These are phyloP conservation scores for Trichoderma reesei DNA, from an alignment of 495 filamentous ascomycete species.

Conservation along the genomic window DNA sequence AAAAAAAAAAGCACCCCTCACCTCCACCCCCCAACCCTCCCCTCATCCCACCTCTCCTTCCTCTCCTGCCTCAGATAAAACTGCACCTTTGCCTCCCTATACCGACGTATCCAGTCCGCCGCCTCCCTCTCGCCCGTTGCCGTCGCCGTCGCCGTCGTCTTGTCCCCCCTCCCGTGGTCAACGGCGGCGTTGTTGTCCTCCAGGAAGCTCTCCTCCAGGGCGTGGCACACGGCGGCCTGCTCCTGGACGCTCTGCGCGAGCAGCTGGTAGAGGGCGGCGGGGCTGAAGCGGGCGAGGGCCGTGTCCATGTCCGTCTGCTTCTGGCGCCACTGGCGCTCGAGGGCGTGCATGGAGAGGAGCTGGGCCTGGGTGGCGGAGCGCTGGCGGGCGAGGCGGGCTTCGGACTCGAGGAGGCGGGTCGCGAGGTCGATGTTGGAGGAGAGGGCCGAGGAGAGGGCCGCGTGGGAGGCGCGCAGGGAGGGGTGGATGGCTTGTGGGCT, in stretches of 20 bases:
- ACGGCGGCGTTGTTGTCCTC: constrained; percentile 42
- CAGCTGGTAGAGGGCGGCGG: constrained; percentile 71
- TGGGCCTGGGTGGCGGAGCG: constrained; percentile 65
- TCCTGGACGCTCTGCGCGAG: constrained; percentile 65
- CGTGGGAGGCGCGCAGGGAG: constrained; percentile 45
- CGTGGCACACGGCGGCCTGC: constrained; percentile 71
- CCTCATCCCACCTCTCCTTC: constrained; percentile 89
- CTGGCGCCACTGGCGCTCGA: constrained; percentile 82
- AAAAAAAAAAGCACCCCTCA: constrained; percentile 30
- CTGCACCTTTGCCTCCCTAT: constrained; percentile 64
- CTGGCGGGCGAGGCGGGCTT: constrained; percentile 50
- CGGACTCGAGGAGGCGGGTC: constrained; percentile 45
- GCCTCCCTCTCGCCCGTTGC: constrained; percentile 56
- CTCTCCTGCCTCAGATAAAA: constrained; percentile 69
- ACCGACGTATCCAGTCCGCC: constrained; percentile 69
- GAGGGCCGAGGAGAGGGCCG: constrained; percentile 50
- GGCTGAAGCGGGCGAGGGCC: constrained; percentile 73
- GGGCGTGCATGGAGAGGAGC: constrained; percentile 69
- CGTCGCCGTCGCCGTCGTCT: too few species aligned
- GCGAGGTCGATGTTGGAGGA: constrained; percentile 59
- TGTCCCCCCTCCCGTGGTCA: constrained; percentile 28
- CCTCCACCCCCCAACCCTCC: constrained; percentile 85
- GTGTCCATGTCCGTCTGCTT: constrained; percentile 84
- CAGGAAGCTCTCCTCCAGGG: constrained; percentile 84
- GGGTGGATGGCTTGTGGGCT: constrained; percentile 56